phyloP scores from a whole-genome alignment of 2,329 filamentous ascomycete species.

The Teratosphaeria viscida region DNA sequence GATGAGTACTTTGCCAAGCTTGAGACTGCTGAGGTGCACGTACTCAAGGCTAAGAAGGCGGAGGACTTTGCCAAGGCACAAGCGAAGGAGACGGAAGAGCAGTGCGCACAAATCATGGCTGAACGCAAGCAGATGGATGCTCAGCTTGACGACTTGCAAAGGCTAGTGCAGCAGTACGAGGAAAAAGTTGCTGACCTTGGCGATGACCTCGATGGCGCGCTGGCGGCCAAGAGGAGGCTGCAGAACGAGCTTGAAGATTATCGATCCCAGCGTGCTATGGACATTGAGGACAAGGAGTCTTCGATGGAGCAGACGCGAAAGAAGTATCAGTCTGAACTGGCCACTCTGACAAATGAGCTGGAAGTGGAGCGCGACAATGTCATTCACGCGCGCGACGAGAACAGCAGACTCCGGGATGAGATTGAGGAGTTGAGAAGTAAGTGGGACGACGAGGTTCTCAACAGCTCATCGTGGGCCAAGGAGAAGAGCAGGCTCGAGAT shows the following conservation, averaged over 20 bases:
- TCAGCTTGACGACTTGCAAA: slow-evolving; percentile 78
- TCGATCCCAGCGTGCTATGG: slow-evolving; percentile 84
- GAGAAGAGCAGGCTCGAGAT: slow-evolving; percentile 89
- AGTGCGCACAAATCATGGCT: slow-evolving; percentile 78
- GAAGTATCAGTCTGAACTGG: slow-evolving; percentile 93
- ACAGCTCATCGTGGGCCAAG: slow-evolving; percentile 96
- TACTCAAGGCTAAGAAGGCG: slow-evolving; percentile 80
- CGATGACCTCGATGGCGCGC: slow-evolving; percentile 73
- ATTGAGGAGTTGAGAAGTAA: slow-evolving; percentile 89
- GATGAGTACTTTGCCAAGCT: slow-evolving; percentile 97
- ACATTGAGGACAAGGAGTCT: slow-evolving; percentile 92
- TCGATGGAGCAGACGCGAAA: slow-evolving; percentile 94
- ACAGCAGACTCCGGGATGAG: slow-evolving; percentile 82
- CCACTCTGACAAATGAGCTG: slow-evolving; percentile 79
- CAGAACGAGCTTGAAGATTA: slow-evolving; percentile 98
- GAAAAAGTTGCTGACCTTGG: slow-evolving; percentile 85
- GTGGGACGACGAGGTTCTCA: slow-evolving; percentile 96
- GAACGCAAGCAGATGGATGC: slow-evolving; percentile 85
- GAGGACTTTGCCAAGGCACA: slow-evolving; percentile 91
- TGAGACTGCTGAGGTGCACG: slow-evolving; percentile 90
- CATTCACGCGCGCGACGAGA: slow-evolving; percentile 74
- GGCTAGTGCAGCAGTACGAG: slow-evolving; percentile 79
- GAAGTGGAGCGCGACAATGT: slow-evolving; percentile 87
- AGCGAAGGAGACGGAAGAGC: slow-evolving; percentile 82
- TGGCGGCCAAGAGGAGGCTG: slow-evolving; percentile 84